Evolutionary conservation across 345 rosid species (phyloP).

Genomic region (Arabidopsis thaliana): DNA sequence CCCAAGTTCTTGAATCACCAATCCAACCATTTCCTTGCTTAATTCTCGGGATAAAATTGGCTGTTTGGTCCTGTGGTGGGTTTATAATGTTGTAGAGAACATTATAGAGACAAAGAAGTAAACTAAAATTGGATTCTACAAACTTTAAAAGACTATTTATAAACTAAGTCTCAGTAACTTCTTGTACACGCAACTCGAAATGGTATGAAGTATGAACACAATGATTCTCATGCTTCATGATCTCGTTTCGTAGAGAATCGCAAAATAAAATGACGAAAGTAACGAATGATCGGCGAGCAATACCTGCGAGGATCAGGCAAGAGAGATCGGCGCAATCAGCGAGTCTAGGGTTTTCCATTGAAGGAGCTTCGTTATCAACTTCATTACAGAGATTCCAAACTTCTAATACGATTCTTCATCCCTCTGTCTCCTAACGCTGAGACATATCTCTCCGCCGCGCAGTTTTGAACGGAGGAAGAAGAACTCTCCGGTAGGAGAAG

Average conservation of each 20-base stretch:
- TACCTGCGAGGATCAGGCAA: constrained; percentile 47
- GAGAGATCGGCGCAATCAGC: constrained; percentile 64
- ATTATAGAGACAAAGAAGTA: background rate
- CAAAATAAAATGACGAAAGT: background rate
- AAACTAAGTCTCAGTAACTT: constrained; percentile 4
- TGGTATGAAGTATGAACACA: background rate
- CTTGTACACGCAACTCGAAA: background rate
- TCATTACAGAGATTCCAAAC: constrained; percentile 79
- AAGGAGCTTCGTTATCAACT: constrained; percentile 62
- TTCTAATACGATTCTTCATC: constrained; percentile 67
- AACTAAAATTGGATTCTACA: background rate
- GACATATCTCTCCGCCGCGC: too few species aligned
- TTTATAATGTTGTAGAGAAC: background rate
- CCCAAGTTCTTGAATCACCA: constrained; percentile 56
- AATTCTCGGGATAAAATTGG: constrained; percentile 44
- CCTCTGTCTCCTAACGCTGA: constrained; percentile 58
- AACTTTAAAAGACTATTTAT: background rate
- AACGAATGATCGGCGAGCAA: background rate
- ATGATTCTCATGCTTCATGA: background rate
- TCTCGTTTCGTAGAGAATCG: background rate
- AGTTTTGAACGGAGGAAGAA: too few species aligned
- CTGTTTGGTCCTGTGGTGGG: too few species aligned
- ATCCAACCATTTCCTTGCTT: constrained; percentile 58
- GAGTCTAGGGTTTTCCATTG: constrained; percentile 64
- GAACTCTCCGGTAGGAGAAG: too few species aligned